Base-by-base conservation (phyloP, 75 land plant species). In the Selaginella tamariscina region DNA sequence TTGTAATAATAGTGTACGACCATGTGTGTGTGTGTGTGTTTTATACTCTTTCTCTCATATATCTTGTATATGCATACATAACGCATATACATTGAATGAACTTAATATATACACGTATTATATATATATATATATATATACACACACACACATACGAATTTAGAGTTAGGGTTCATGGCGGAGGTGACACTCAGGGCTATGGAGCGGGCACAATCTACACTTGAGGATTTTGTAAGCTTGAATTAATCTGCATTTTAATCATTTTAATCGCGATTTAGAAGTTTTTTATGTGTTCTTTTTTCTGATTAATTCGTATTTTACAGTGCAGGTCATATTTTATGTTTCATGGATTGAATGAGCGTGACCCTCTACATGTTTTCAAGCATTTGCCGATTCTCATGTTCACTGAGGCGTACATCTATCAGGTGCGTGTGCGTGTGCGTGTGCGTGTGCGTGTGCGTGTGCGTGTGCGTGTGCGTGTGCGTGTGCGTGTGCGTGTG, bases 301-400 rank as follows among this genome's bases (percentile, higher is more conserved):
- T 22, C 24, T 32, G 2, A 5, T 32, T 1, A 5, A 2, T 15
- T 68, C 23, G 49, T 59, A 22, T 11, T 21, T 56, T 31, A 66
- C 86, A 92, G 97, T 86, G 95, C 84, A 93, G 98, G 68, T 89
- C 98, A 27, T 93, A 93, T 66, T 86, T 93, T 69, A 89, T 93
- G 95, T 93, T 93, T 75, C 98, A 93, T 83, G 85, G 75, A 54
- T 69, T 93, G 88, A 86, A 86, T 68, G 77, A 56, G 26, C 78
- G 59, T 31, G 65, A 32, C 2, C 85, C 85, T 26, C 70, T 65
- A 32, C 55, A 75, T 24, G 30, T 89, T 30, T 93, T 93, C 75
- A 79, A 72, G 69, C 84, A 79, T 66, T 82, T 93, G 23, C 98
- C 98, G 24, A 23, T 86, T 5, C 84, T 93, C 29, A 79, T 79